A percentile compares a stretch with the other conserved stretches of the same genome.
Evolutionary conservation across 164 flowering plant genomes (phyloP).

Genomic region (Santalum album): DNA sequence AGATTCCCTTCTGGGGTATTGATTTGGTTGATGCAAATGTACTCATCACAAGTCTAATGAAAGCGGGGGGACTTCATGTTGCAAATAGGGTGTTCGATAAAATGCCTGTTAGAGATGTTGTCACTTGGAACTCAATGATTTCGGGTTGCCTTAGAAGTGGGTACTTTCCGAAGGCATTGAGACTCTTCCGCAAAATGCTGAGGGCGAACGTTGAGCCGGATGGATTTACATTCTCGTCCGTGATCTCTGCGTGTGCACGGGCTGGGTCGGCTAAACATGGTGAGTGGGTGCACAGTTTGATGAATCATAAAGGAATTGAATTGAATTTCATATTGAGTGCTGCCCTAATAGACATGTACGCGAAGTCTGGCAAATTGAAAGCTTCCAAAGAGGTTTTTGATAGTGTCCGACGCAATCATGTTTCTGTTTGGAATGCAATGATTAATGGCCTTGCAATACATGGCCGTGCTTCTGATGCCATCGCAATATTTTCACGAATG

Average conservation of each 20-base stretch:
- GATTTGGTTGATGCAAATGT: conserved; percentile 29
- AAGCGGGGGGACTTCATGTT: conserved; percentile 32
- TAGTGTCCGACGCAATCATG: conserved; percentile 20
- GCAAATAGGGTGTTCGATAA: conserved; percentile 39
- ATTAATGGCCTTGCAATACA: conserved; percentile 68
- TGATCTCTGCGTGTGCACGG: conserved; percentile 48
- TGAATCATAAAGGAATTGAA: conserved; percentile 33
- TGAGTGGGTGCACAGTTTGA: conserved; percentile 42
- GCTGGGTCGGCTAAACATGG: conserved; percentile 51
- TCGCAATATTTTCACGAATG: conserved; percentile 39
- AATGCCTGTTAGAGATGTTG: conserved; percentile 33
- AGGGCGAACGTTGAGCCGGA: conserved; percentile 35
- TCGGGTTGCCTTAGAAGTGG: conserved; percentile 40
- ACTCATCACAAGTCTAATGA: conserved; percentile 32
- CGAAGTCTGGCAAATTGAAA: conserved; percentile 64
- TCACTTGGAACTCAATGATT: conserved; percentile 59
- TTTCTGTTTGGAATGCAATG: conserved; percentile 74
- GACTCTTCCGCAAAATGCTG: conserved; percentile 24
- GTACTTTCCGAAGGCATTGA: conserved; percentile 39
- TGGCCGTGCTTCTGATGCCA: conserved; percentile 65
- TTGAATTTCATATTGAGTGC: conserved; percentile 42
- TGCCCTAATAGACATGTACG: conserved; percentile 68
- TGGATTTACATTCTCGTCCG: conserved; percentile 59
- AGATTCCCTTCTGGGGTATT: conserved; percentile 14
- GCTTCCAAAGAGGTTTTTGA: conserved; percentile 45